Percentiles rank a stretch among this genome's conserved stretches.
Evolutionary conservation across 1,284 basidiomycete genomes (phyloP).

Genomic region (Chalciporus sp.): DNA sequence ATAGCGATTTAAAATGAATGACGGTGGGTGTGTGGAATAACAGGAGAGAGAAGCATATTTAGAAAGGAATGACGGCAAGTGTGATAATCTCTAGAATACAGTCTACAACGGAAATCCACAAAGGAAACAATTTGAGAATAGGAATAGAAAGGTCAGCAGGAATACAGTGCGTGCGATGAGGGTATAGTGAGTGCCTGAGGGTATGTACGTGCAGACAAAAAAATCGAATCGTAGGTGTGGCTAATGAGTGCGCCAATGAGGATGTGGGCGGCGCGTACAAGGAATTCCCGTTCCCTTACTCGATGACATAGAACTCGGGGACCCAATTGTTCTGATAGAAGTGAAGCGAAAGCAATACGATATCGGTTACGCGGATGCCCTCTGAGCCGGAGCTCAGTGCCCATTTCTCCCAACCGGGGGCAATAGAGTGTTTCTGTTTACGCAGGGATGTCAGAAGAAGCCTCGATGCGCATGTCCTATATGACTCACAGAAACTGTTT

Average conservation of each 20-base stretch:
- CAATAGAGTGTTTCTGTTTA: conserved; percentile 14
- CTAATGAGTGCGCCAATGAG: too few species aligned
- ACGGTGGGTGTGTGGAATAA: too few species aligned
- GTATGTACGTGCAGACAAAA: not conserved
- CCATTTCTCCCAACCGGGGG: conserved; percentile 24
- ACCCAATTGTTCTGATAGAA: conserved; percentile 32
- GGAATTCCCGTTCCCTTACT: conserved; percentile 19
- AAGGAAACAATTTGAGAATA: too few species aligned
- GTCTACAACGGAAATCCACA: not conserved
- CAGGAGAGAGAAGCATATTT: too few species aligned
- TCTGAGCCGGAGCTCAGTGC: conserved; percentile 17
- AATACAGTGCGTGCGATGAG: not conserved
- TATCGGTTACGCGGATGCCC: conserved; percentile 20
- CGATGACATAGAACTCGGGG: conserved; percentile 34
- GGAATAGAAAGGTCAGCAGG: too few species aligned
- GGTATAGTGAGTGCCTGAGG: not conserved
- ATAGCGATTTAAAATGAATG: too few species aligned
- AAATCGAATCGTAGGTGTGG: too few species aligned
- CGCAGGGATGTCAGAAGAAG: conserved; percentile 1
- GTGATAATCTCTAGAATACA: not conserved
- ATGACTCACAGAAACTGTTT: conserved; percentile 14
- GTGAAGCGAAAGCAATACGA: conserved; percentile 31
- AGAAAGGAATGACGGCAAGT: too few species aligned
- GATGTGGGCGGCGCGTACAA: too few species aligned
- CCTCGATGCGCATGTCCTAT: not conserved